Evolutionary conservation across 78 protist species (phyloP).

Genomic region (Speleostelium caveatum): DNA sequence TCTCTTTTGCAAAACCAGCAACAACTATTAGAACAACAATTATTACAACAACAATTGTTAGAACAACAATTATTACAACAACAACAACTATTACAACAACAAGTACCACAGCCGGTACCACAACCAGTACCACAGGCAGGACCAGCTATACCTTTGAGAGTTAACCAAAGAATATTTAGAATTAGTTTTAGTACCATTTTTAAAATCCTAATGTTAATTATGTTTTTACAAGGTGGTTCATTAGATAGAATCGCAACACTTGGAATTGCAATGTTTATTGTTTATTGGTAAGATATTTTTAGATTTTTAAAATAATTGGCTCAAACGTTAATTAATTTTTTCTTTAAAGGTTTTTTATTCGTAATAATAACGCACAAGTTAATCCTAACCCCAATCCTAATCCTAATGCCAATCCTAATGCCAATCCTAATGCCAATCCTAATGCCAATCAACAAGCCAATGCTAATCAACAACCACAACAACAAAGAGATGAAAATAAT

Average conservation of each 20-base stretch:
- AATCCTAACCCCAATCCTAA: not conserved
- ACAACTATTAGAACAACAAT: too few relatives aligned
- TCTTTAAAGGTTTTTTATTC: too few relatives aligned
- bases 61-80: too few relatives aligned
- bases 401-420: not conserved
- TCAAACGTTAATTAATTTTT: too few relatives aligned
- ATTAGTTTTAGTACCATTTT: constrained; percentile 11
- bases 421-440: not conserved
- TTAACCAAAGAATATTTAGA: constrained; percentile 19
- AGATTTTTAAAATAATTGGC: too few relatives aligned
- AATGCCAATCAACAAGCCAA: too few relatives aligned
- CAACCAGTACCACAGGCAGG: not conserved
- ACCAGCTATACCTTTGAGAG: not conserved
- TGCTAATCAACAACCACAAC: too few relatives aligned
- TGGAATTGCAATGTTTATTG: not conserved
- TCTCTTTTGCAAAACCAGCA: not conserved
- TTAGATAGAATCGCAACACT: constrained; percentile 13
- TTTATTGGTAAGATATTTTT: constrained; percentile 18
- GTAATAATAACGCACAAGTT: too few relatives aligned
- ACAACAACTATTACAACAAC: too few relatives aligned
- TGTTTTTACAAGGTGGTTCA: constrained; percentile 34
- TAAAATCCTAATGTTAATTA: constrained; percentile 1
- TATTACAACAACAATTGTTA: too few relatives aligned
- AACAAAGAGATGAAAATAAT: too few relatives aligned
- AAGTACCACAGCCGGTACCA: not conserved